Base-by-base conservation (phyloP, 2,329 filamentous ascomycete species). In the Cladosporium sp. region DNA sequence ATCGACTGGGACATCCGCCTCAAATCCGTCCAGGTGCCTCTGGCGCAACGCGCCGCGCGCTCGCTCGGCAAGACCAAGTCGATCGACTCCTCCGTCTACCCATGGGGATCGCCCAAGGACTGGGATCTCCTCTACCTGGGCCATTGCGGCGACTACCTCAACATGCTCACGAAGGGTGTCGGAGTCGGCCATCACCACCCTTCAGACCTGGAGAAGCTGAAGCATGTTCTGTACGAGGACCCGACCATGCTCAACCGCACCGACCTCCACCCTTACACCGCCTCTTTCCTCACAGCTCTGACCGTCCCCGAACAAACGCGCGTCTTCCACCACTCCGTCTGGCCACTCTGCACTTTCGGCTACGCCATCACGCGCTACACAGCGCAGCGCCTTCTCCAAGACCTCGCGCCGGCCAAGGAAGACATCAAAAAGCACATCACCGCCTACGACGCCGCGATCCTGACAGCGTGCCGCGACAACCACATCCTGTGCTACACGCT, bases 1-100 rank as follows among this genome's bases (percentile, higher is more conserved):
- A 68, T 73, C 22, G 71, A 73, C 51, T 73, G 69, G 68, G 70
- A 72, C 54, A 68, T 73, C 24, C 67, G 67, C n/a, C 63, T 73
- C 20, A 66, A 67, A 51, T 69, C 65, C 48, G 50, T 66, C 11
- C 69, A 72, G 49, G 58, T 70, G 11, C 70, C 70, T 2, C 62
- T 56, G 34, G 52, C 55, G 12, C 57, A 57, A 43, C 45, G 51
- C 19, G 50, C 58, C 9, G 47, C 53, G 15, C 47, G 70, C n/a
- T 66, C 68, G 2, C 45, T 57, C 2, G 59, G 60, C 43, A 55
- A 60, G 2, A 59, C 68, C n/a, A 56, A 68, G 19, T 56, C 64
- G 30, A 47, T 60, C 11, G 70, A 70, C 50, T 67, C 67, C 0
- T 19, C 43, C 6, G 24, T 39, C 30, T 57, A 57, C 37, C 60